Conservation (phyloP, 805 yeast genomes). For the Ogataea saltuana region DNA sequence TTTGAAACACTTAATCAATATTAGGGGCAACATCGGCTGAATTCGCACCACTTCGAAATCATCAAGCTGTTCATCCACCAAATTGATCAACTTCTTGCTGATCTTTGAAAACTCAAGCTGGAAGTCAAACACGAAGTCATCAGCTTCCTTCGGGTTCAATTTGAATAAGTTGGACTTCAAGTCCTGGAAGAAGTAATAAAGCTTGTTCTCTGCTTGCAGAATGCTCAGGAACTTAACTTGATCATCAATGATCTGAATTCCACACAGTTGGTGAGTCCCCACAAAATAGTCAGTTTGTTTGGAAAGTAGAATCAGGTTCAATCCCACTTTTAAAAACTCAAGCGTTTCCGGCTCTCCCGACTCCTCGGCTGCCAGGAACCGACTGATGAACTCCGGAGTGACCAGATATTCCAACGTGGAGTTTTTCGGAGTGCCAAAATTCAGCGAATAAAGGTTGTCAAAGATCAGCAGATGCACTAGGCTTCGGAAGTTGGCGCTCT, state of each 20-base stretch:
- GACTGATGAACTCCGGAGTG: conserved; percentile 19
- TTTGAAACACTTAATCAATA: conserved; percentile 31
- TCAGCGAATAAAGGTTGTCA: conserved; percentile 53
- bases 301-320: conserved; percentile 26
- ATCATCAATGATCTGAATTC: conserved; percentile 19
- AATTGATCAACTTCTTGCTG: conserved; percentile 29
- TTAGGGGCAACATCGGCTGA: conserved; percentile 30
- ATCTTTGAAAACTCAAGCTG: conserved; percentile 34
- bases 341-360: conserved; percentile 12
- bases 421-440: conserved; percentile 45
- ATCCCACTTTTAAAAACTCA: conserved; percentile 30
- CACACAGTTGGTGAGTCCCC: conserved; percentile 16
- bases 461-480: conserved; percentile 48
- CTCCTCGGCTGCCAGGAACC: conserved; percentile 19
- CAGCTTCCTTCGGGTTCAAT: conserved; percentile 19
- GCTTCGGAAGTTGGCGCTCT: conserved; percentile 32
- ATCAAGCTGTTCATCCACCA: conserved; percentile 34
- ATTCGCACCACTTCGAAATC: conserved; percentile 30
- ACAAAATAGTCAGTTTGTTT: conserved; percentile 19
- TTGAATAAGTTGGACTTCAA: conserved; percentile 7
- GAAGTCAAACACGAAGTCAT: conserved; percentile 31
- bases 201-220: conserved; percentile 27
- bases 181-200: conserved; percentile 18
- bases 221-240: conserved; percentile 31
- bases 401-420: conserved; percentile 26